Evolutionary conservation across 1,139 yeast species (phyloP).

Genomic region (Pichia kudriavzevii): DNA sequence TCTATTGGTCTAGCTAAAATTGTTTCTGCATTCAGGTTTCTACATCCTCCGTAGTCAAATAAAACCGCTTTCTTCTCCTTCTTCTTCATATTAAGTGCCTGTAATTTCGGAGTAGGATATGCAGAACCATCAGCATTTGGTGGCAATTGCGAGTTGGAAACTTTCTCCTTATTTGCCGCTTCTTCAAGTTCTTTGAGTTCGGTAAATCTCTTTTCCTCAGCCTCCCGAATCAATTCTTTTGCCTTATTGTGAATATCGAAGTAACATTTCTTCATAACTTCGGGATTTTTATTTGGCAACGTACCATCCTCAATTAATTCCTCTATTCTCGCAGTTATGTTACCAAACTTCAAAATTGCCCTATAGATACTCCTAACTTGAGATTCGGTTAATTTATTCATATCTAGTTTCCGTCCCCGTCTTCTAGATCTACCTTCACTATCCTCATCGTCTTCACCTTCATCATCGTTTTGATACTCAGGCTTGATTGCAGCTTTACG

Average conservation of each 20-base stretch:
- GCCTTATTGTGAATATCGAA: constrained; percentile 62
- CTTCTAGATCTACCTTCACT: constrained; percentile 32
- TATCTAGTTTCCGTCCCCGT: constrained; percentile 32
- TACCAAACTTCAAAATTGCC: constrained; percentile 77
- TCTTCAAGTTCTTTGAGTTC: constrained; percentile 53
- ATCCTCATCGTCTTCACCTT: constrained; percentile 26
- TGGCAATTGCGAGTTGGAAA: constrained; percentile 24
- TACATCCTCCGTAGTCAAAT: constrained; percentile 84
- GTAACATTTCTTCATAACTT: constrained; percentile 69
- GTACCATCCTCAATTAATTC: constrained; percentile 87
- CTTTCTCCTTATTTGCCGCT: constrained; percentile 53
- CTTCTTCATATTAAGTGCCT: constrained; percentile 44
- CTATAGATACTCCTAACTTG: constrained; percentile 85
- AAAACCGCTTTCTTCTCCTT: constrained; percentile 82
- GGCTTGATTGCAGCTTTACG: constrained; percentile 57
- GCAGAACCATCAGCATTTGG: constrained; percentile 30
- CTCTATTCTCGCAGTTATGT: constrained; percentile 74
- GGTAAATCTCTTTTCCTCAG: constrained; percentile 54
- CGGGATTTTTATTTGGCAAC: constrained; percentile 77
- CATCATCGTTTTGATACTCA: constrained; percentile 37
- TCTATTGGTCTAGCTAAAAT: constrained; percentile 78
- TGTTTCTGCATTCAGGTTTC: constrained; percentile 85
- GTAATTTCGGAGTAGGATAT: constrained; percentile 36
- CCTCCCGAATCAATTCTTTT: constrained; percentile 54
- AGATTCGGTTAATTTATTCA: constrained; percentile 66